phyloP scores from a whole-genome alignment of 495 filamentous ascomycete species.

The Amphirosellinia nigrospora region DNA sequence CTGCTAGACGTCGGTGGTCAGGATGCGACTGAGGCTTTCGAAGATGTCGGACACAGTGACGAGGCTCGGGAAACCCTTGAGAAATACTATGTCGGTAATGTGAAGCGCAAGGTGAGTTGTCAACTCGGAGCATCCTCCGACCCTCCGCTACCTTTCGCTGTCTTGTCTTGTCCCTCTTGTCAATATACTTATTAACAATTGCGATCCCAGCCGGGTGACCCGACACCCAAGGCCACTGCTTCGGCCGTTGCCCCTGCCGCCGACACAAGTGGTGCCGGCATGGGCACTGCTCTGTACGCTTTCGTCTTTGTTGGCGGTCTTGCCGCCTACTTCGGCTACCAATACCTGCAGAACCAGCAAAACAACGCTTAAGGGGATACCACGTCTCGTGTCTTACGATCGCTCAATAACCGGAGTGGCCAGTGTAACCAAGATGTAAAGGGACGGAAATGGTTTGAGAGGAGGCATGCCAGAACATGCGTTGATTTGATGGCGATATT shows the following conservation, averaged over 20 bases:
- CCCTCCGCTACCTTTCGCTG: constrained; percentile 10
- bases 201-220: constrained; percentile 77
- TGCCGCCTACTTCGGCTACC: constrained; percentile 81
- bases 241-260: constrained; percentile 54
- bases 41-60: constrained; percentile 99
- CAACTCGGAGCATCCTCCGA: constrained; percentile 17
- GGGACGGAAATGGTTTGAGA: constrained; percentile 3
- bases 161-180: constrained; percentile 20
- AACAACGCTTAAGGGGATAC: constrained; percentile 41
- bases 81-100: constrained; percentile 73
- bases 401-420: background rate
- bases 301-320: constrained; percentile 78
- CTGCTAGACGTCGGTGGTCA: constrained; percentile 94
- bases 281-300: constrained; percentile 84
- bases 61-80: constrained; percentile 95
- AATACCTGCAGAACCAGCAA: constrained; percentile 76
- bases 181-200: constrained; percentile 29
- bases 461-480: background rate
- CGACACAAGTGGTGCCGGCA: constrained; percentile 58
- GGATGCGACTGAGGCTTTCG: constrained; percentile 97
- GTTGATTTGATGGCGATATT: constrained; percentile 31
- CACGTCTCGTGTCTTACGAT: background rate
- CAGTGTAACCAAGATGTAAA: constrained; percentile 5
- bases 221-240: constrained; percentile 66
- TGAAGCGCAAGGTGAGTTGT: constrained; percentile 82